These are phyloP conservation scores for Phanerodontia chrysosporium DNA, from an alignment of 768 basidiomycete species.

Conservation along the genomic window DNA sequence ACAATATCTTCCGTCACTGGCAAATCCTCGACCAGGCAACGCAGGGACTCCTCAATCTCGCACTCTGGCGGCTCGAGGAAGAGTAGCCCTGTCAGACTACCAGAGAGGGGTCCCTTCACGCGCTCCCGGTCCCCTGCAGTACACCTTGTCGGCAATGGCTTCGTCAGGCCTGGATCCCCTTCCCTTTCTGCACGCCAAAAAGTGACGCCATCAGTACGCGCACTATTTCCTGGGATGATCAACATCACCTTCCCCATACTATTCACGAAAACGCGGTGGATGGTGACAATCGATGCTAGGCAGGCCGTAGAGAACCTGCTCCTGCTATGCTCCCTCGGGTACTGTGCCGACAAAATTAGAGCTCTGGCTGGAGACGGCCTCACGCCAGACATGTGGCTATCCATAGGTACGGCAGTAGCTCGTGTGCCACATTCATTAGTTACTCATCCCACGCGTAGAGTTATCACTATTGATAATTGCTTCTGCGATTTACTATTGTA, in stretches of 20 bases:
- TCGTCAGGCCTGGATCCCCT: slow-evolving; percentile 35
- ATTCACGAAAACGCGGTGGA: slow-evolving; percentile 35
- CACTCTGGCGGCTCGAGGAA: slow-evolving; percentile 37
- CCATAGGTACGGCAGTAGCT: slow-evolving; percentile 38
- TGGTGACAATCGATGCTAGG: slow-evolving; percentile 57
- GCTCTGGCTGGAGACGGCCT: slow-evolving; percentile 25
- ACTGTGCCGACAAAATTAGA: slow-evolving; percentile 47
- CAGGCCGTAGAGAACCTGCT: slow-evolving; percentile 61
- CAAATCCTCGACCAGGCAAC: slow-evolving; percentile 3
- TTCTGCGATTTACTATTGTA: slow-evolving; percentile 58
- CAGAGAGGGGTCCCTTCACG: slow-evolving; percentile 48
- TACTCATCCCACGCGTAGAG: slow-evolving; percentile 35
- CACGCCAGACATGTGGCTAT: slow-evolving; percentile 38
- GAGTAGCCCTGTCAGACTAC: slow-evolving; percentile 29
- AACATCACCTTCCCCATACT: slow-evolving; percentile 43
- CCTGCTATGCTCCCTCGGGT: slow-evolving; percentile 59
- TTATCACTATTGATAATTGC: slow-evolving; percentile 49
- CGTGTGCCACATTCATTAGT: not conserved
- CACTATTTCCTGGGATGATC: slow-evolving; percentile 46
- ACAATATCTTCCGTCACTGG: not conserved
- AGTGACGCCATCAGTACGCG: slow-evolving; percentile 17
- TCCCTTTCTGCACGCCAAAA: slow-evolving; percentile 42
- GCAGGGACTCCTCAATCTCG: slow-evolving; percentile 21
- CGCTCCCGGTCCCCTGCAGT: slow-evolving; percentile 70
- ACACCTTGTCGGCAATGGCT: slow-evolving; percentile 31